These are phyloP conservation scores for Petrea volubilis DNA, from an alignment of 257 asterid species.

Conservation along the genomic window DNA sequence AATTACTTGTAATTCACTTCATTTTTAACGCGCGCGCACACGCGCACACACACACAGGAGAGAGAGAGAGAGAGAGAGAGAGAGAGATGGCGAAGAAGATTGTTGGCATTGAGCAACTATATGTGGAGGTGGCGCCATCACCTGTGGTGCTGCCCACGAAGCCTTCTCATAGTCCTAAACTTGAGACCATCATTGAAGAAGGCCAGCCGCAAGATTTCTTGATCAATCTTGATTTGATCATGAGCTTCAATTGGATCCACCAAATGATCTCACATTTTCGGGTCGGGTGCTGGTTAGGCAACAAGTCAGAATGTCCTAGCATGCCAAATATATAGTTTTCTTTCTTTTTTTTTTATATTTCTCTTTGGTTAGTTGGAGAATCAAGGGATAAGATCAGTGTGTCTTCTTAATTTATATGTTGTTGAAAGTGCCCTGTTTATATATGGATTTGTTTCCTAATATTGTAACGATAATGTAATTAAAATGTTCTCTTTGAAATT, in stretches of 20 bases:
- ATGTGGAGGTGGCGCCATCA: slow-evolving; percentile 51
- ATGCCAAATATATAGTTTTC: too few relatives aligned
- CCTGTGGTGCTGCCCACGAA: slow-evolving; percentile 30
- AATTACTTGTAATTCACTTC: neutral
- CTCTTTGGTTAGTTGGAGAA: too few relatives aligned
- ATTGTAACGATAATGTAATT: too few relatives aligned
- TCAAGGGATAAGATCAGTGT: too few relatives aligned
- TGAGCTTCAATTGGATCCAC: slow-evolving; percentile 3
- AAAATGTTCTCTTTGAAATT: too few relatives aligned
- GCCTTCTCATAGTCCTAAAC: slow-evolving; percentile 46
- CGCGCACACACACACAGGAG: too few relatives aligned
- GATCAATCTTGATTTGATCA: neutral
- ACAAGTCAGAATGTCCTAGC: neutral
- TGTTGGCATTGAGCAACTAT: neutral
- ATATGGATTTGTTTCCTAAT: too few relatives aligned
- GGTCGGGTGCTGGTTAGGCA: neutral
- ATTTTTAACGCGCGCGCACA: too few relatives aligned
- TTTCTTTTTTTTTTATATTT: too few relatives aligned
- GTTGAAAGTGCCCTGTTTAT: too few relatives aligned
- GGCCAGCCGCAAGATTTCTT: slow-evolving; percentile 8
- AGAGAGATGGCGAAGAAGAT: slow-evolving; percentile 44
- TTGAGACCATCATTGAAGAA: slow-evolving; percentile 48
- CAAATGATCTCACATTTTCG: slow-evolving; percentile 12
- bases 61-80: too few relatives aligned
- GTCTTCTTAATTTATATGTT: too few relatives aligned